Base-by-base conservation (phyloP, 768 basidiomycete species). In the Tylopilus cervinicoccineus region DNA sequence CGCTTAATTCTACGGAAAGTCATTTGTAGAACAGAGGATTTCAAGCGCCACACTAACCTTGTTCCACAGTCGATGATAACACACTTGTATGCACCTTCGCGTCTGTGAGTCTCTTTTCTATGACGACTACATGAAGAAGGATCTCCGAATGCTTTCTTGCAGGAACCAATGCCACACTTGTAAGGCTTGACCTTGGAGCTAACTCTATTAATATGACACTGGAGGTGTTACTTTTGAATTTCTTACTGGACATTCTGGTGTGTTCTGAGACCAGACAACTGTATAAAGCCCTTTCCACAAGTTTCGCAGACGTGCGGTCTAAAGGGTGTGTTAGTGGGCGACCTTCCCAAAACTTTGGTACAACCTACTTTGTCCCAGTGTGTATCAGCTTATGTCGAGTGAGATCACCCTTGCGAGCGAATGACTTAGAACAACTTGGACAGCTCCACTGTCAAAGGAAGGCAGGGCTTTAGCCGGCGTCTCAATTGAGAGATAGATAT, bases 101-200 rank as follows among this genome's bases (percentile, higher is more conserved):
- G 62, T 16, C 61, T 54, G 57, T 87, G 85, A 3, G 70, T 76
- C 63, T 86, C 84, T 58, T 76, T 79, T 47, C 74, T 71, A 56
- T 88, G 86, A 9, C 86, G 80, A 26, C 77, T 69, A 53, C 81
- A 70, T 38, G 86, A 86, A 0, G 86, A 87, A 11, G 83, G 85
- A 56, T 88, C 86, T 13, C 79, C 79, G 54, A 88, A 88, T 13
- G 69, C 63, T 26, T 75, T 70, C 10, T 44, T 47, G 57, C 85
- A 87, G 19, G 60, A 64, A 9, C 64, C 56, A 36, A 75, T 67
- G 13, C 68, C 70, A 55, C 86, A 88, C 6, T 43, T 44, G 55
- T 72, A 75, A 2, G 83, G 84, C 61, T 78, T 81, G 10, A 47
- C 64, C 37, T 68, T 70, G 13, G 80, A 76, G 47, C 83, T 85